Evolutionary conservation across 345 rosid genomes (phyloP), one percentile per base, ranked within the genome.

Genomic region (Camelina laxa): DNA sequence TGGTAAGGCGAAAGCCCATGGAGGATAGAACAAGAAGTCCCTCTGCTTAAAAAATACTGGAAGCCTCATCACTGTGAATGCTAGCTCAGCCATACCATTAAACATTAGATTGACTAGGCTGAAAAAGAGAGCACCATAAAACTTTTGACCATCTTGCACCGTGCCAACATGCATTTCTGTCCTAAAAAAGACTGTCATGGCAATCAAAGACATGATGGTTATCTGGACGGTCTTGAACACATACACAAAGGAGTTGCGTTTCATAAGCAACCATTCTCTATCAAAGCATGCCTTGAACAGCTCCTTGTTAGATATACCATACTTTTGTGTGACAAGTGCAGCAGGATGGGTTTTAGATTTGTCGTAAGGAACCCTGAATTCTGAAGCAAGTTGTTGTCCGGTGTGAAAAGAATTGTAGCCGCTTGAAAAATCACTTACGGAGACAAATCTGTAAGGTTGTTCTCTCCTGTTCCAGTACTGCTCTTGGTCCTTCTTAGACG

Each of bases 1-100:
- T 10, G 96, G 92, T 19, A 89, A 77, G n/a, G 78, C 83, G 57
- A 81, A 87, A 35, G 92, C 88, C 96, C 96, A 89, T 4, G 89
- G 57, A 35, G 96, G 96, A 73, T 69, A 89, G 81, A 89, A 89
- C 41, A 82, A 78, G 71, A 82, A 80, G 71, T 89, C 90, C 15
- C 95, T 86, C 69, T 89, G 95, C 80, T 89, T 87, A 73, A 67
- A 87, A 79, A 89, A 89, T 47, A 86, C 88, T 4, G 96, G 92
- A 6, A 89, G 92, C 73, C 86, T 81, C 47, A 78, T 67, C 63
- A 87, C 80, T 0, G 90, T 89, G 83, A 87, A 75, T 9, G 92
- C 70, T 38, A 85, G 78, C 48, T 89, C 96, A 13, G 86, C 84
- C 87, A 87, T 76, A 33, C 92, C 92, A 64, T 86, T 89, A 64